Evolutionary conservation across 306 rosid genomes (phyloP).

Genomic region (Prunus mongolica): DNA sequence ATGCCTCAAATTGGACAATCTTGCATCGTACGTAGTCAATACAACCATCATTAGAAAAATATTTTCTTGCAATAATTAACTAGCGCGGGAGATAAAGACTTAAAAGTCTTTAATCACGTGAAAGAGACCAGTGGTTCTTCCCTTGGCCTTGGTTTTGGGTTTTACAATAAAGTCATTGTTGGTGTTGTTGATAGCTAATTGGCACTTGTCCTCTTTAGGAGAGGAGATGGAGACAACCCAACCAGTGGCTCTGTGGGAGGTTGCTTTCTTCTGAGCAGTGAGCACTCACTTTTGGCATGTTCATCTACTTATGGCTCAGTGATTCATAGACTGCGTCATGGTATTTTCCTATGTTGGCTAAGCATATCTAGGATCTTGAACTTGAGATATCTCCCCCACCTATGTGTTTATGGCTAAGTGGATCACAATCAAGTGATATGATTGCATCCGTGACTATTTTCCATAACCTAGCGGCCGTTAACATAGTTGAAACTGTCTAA

Average conservation of each 20-base stretch:
- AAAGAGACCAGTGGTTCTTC: neutral
- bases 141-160: neutral
- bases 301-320: neutral
- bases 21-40: neutral
- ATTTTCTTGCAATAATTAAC: neutral
- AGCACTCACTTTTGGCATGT: neutral
- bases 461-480: neutral
- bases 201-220: neutral
- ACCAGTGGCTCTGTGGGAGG: neutral
- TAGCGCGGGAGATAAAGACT: neutral
- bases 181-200: neutral
- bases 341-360: neutral
- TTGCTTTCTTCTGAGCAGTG: neutral
- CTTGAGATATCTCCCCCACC: neutral
- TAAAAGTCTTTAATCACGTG: neutral
- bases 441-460: neutral
- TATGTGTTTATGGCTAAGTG: neutral
- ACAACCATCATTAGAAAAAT: neutral
- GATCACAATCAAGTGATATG: neutral
- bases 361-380: neutral
- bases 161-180: neutral
- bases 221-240: neutral
- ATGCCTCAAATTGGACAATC: neutral
- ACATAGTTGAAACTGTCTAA: neutral
- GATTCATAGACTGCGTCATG: slow-evolving; percentile 1